phyloP scores from a whole-genome alignment of 176 grass and related monocot species.

The Aegilops tauschii region DNA sequence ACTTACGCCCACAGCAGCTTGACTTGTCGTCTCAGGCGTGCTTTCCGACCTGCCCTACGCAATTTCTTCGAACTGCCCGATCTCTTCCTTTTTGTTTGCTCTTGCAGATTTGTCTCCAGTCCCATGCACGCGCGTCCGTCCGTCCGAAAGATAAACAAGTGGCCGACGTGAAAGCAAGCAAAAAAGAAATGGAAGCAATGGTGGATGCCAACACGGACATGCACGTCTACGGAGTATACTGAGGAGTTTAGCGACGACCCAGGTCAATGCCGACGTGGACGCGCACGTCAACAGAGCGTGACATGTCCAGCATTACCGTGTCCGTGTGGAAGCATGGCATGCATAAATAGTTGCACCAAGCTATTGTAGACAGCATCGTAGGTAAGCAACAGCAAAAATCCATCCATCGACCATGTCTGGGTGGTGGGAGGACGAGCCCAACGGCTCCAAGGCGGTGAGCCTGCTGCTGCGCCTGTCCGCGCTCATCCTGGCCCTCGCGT shows the following conservation, averaged over 20 bases:
- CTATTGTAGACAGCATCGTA: background rate
- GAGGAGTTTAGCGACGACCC: background rate
- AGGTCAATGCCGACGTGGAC: background rate
- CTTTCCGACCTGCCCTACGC: background rate
- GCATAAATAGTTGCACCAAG: background rate
- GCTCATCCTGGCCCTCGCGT: conserved; percentile 14
- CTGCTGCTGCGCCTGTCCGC: conserved; percentile 21
- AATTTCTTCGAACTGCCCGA: background rate
- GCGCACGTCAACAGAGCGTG: background rate
- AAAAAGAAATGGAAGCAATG: no score
- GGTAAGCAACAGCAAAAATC: background rate
- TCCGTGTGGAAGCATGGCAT: no score
- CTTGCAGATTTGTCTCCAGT: background rate
- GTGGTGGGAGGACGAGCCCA: background rate
- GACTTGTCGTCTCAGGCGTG: background rate
- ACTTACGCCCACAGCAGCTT: background rate
- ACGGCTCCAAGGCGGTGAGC: conserved; percentile 26
- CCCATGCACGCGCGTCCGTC: background rate
- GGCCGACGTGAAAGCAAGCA: no score
- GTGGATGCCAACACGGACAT: background rate
- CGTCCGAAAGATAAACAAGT: background rate
- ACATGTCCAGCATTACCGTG: background rate
- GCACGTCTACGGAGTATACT: background rate
- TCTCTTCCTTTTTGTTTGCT: background rate
- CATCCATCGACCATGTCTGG: background rate